A percentile compares a stretch with the other conserved stretches of the same genome.
Evolutionary conservation across 352 stramenopile genomes (phyloP).

Genomic region (Globisporangium abappressorium): DNA sequence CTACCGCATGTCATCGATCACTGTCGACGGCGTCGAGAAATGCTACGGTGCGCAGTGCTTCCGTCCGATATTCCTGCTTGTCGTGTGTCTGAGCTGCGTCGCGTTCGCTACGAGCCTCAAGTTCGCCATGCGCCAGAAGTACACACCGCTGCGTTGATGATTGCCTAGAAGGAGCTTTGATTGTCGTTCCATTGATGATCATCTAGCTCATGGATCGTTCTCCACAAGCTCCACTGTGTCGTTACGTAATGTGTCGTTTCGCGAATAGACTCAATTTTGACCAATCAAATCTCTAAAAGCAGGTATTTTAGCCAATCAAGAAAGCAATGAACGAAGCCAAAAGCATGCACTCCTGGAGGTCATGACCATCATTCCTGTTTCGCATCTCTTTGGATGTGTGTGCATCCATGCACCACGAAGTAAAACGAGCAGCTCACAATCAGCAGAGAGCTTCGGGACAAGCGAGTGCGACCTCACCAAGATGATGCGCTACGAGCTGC

Average conservation of each 20-base stretch:
- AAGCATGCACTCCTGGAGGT: not conserved
- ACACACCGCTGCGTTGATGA: slow-evolving; percentile 14
- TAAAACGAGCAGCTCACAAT: not conserved
- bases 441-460: not conserved
- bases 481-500: slow-evolving; percentile 20
- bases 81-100: slow-evolving; percentile 46
- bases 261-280: not conserved
- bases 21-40: slow-evolving; percentile 40
- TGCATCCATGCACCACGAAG: not conserved
- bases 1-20: slow-evolving; percentile 38
- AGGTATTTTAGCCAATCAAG: not conserved
- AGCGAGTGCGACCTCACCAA: not conserved
- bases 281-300: not conserved
- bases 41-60: slow-evolving; percentile 65
- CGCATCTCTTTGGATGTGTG: not conserved
- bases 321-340: not conserved
- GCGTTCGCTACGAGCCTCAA: slow-evolving; percentile 50
- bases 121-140: slow-evolving; percentile 40
- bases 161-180: not conserved
- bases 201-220: not conserved
- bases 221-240: not conserved
- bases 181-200: not conserved
- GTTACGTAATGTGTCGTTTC: not conserved
- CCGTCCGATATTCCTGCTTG: slow-evolving; percentile 56
- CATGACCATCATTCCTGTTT: not conserved